These are phyloP conservation scores for Debaryomyces coudertii DNA, from an alignment of 1,139 yeast species.

Conservation along the genomic window DNA sequence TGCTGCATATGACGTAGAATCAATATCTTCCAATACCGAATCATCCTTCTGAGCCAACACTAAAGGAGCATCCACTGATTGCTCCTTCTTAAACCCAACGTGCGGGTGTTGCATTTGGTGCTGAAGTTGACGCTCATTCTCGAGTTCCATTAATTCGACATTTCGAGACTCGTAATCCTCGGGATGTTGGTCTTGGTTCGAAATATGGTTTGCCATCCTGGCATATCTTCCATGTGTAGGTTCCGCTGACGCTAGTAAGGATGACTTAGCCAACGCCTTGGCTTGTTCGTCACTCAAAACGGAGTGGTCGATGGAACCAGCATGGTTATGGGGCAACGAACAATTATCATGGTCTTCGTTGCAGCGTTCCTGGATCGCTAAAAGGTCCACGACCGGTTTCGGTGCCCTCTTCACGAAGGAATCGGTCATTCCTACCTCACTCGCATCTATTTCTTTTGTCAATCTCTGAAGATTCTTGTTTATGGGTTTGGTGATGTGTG, in stretches of 20 bases:
- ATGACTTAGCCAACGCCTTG: conserved; percentile 55
- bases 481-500: conserved; percentile 7
- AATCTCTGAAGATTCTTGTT: conserved; percentile 8
- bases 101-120: conserved; percentile 3
- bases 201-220: conserved; percentile 39
- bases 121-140: conserved; percentile 15
- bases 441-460: conserved; percentile 31
- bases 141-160: conserved; percentile 18
- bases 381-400: conserved; percentile 36
- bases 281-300: conserved; percentile 54
- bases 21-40: conserved; percentile 47
- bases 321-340: conserved; percentile 43
- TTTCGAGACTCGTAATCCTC: conserved; percentile 8
- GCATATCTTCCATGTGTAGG: conserved; percentile 58
- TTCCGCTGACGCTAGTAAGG: conserved; percentile 57
- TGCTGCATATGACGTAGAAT: conserved; percentile 71
- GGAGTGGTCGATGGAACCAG: conserved; percentile 39
- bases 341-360: conserved; percentile 38
- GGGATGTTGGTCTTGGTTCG: conserved; percentile 19
- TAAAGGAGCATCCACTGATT: conserved; percentile 35
- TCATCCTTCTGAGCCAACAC: conserved; percentile 49
- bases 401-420: conserved; percentile 49
- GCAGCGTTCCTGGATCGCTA: conserved; percentile 22
- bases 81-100: conserved; percentile 11
- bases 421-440: conserved; percentile 51